phyloP scores from a whole-genome alignment of 139 green algal genomes.

The Dunaliella sp. region DNA sequence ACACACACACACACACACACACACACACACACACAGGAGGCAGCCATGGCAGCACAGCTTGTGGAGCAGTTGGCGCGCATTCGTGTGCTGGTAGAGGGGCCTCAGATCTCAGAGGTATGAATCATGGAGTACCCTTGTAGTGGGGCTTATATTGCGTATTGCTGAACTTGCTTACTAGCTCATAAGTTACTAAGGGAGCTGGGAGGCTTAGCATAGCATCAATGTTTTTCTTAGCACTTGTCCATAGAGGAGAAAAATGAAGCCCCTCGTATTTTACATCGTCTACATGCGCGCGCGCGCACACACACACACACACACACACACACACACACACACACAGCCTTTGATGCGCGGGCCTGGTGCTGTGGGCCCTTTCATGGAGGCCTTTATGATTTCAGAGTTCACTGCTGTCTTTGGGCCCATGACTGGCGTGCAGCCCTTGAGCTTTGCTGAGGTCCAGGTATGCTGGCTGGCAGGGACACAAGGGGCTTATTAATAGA shows the following conservation, averaged over 20 bases:
- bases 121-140: too few species aligned
- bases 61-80: background rate
- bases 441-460: slow-evolving; percentile 5
- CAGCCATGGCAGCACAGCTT: background rate
- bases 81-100: background rate
- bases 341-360: background rate
- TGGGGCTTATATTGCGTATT: too few species aligned
- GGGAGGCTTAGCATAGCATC: too few species aligned
- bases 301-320: background rate
- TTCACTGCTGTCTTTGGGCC: slow-evolving; percentile 5
- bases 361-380: background rate
- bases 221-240: too few species aligned
- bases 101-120: background rate
- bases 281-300: background rate
- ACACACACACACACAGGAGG: background rate
- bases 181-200: too few species aligned
- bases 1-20: background rate
- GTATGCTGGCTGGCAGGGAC: background rate
- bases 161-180: too few species aligned
- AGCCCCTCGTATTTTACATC: background rate
- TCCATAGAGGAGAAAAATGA: too few species aligned
- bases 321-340: background rate
- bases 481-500: too few species aligned
- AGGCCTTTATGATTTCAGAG: slow-evolving; percentile 1
- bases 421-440: background rate